A percentile compares a stretch with the other conserved stretches of the same genome.
Conservation (phyloP, 192 early-diverging fungal genomes). For the Umbelopsis vinacea region DNA sequence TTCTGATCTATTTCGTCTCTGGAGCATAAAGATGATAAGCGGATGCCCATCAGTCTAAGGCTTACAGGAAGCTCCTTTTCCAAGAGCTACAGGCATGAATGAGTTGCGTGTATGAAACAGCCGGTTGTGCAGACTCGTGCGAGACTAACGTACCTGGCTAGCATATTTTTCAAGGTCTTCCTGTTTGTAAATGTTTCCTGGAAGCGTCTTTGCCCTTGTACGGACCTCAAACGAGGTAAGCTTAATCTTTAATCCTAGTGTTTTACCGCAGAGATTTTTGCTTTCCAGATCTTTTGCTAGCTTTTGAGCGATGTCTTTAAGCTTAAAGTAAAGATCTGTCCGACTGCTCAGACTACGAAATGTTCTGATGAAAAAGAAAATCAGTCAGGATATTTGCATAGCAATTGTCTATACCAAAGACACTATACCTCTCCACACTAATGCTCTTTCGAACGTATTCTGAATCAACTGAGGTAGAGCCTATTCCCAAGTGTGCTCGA, state of each 20-base stretch:
- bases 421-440: slow-evolving; percentile 47
- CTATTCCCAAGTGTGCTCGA: slow-evolving; percentile 51
- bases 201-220: slow-evolving; percentile 48
- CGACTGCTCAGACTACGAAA: slow-evolving; percentile 46
- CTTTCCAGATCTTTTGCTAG: slow-evolving; percentile 48
- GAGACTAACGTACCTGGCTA: slow-evolving; percentile 24
- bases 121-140: not conserved
- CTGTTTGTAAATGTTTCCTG: slow-evolving; percentile 31
- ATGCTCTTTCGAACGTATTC: slow-evolving; percentile 53
- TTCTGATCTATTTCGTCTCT: slow-evolving; percentile 23
- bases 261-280: slow-evolving; percentile 45
- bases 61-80: slow-evolving; percentile 49
- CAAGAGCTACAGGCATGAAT: slow-evolving; percentile 35
- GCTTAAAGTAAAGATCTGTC: slow-evolving; percentile 42
- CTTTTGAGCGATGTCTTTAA: slow-evolving; percentile 45
- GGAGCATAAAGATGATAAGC: slow-evolving; percentile 34
- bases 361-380: slow-evolving; percentile 36
- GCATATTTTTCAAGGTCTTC: slow-evolving; percentile 38
- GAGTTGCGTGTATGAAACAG: not conserved
- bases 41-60: slow-evolving; percentile 55
- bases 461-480: slow-evolving; percentile 41
- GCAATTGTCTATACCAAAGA: not conserved
- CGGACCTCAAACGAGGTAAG: slow-evolving; percentile 43
- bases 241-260: slow-evolving; percentile 53
- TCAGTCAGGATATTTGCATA: not conserved